Base-by-base conservation (phyloP, 1,139 yeast genomes). In the Taphrina communis region DNA sequence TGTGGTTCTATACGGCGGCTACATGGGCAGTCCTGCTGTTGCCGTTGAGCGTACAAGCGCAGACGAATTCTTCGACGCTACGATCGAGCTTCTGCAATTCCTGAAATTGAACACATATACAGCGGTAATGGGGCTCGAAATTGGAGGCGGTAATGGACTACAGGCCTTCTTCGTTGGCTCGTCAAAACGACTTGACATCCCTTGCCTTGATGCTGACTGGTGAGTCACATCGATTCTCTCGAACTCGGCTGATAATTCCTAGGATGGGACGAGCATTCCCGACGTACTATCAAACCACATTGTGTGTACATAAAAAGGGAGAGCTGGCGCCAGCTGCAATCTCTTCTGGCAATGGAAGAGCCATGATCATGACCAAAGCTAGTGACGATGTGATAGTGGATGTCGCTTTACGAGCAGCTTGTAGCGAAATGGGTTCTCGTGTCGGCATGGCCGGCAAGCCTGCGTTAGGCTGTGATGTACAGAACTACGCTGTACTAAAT, bases 241-340 rank as follows among this genome's bases (percentile, higher is more conserved):
- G n/a, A 4, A 21, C 6, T n/a, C 36, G 2, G 11, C 53, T 50
- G n/a, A 50, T 21, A 25, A 50, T 8, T 48, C 11, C 7, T 8
- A 53, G 58, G 58, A 82, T 82, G 84, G 84, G 84, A 8, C 76
- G 84, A 69, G 84, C 84, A 11, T 81, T 80, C 72, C 84, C 84
- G 5, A 80, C 81, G 44, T 76, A 76, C 38, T 80, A 79, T 75
- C 84, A 82, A 71, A 79, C 80, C 14, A 73, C 80, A 1, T 82
- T 83, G 6, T 75, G 73, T 19, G 78, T 76, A 2, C 66, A 72
- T 31, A 72, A 75, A 42, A 74, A 67, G 62, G 78, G 46, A 73
- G 75, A 62, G 19, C 78, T 75, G 67, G 74, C 79, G 0, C 81
- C 82, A 11, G 75, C 79, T 66, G 80, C 82, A 0, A 76, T 82